Conservation (phyloP, 306 rosid genomes). For the Crotalaria pallida region DNA sequence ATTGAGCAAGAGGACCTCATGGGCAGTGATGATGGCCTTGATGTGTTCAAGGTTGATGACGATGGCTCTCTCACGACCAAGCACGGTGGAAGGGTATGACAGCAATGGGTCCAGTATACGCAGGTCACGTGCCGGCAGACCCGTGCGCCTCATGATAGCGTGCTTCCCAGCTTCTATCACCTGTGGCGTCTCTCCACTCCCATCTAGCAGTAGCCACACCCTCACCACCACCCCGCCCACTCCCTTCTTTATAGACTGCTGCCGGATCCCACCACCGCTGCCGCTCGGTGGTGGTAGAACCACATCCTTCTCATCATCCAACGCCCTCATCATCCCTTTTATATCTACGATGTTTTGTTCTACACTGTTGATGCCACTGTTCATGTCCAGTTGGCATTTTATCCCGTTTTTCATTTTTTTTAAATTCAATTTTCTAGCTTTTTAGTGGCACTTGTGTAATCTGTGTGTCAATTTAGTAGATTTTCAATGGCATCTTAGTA, state of each 20-base stretch:
- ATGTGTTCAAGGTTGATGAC: slow-evolving; percentile 91
- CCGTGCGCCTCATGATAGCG: slow-evolving; percentile 86
- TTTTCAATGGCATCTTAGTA: too few relatives aligned
- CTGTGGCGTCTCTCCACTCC: slow-evolving; percentile 51
- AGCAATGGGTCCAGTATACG: slow-evolving; percentile 79
- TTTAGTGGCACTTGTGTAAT: too few relatives aligned
- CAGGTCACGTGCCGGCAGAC: slow-evolving; percentile 88
- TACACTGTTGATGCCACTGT: too few relatives aligned
- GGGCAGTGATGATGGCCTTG: slow-evolving; percentile 89
- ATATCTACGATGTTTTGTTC: too few relatives aligned
- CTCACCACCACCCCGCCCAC: slow-evolving; percentile 63
- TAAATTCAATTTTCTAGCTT: too few relatives aligned
- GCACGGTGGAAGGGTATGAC: slow-evolving; percentile 36
- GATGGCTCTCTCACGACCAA: slow-evolving; percentile 84
- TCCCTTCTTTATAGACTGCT: too few relatives aligned
- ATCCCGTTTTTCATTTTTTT: too few relatives aligned
- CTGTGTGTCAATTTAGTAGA: too few relatives aligned
- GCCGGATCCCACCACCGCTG: slow-evolving; percentile 24
- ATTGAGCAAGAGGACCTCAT: slow-evolving; percentile 78
- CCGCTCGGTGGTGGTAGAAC: too few relatives aligned
- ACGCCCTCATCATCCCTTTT: too few relatives aligned
- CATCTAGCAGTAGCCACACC: slow-evolving; percentile 70
- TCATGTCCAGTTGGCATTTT: too few relatives aligned
- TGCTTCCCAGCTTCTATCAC: slow-evolving; percentile 89
- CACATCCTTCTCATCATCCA: too few relatives aligned